Conservation (phyloP, 352 stramenopile species). For the Globisporangium sylvaticum region DNA sequence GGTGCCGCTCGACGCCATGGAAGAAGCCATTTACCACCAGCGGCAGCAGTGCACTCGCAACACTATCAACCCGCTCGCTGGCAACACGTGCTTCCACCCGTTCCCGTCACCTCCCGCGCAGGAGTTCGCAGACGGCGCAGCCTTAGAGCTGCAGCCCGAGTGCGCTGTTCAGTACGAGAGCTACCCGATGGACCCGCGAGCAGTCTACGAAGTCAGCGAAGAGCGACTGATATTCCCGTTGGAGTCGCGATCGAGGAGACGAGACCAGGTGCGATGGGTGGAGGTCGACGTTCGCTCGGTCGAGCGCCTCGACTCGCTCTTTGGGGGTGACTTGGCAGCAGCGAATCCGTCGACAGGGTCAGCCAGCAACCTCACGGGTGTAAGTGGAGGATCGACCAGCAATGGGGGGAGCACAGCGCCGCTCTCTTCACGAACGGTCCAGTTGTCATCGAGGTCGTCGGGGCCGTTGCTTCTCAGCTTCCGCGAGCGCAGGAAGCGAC, state of each 20-base stretch:
- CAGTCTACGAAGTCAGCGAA: slow-evolving; percentile 28
- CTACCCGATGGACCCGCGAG: slow-evolving; percentile 18
- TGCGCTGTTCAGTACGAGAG: slow-evolving; percentile 21
- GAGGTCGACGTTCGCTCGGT: slow-evolving; percentile 26
- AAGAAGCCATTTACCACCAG: slow-evolving; percentile 17
- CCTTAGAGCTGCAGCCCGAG: background rate
- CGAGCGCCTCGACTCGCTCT: slow-evolving; percentile 29
- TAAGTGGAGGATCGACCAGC: no score
- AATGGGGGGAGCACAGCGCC: background rate
- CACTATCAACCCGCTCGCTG: background rate
- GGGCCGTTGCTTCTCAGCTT: slow-evolving; percentile 12
- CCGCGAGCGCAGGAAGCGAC: slow-evolving; percentile 10
- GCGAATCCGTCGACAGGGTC: no score
- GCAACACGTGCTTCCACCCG: slow-evolving; percentile 29
- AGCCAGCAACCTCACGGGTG: no score
- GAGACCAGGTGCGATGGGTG: slow-evolving; percentile 30
- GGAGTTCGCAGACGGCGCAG: background rate
- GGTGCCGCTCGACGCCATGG: slow-evolving; percentile 13
- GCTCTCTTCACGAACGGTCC: slow-evolving; percentile 3
- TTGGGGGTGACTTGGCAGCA: slow-evolving; percentile 15
- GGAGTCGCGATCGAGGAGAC: slow-evolving; percentile 22
- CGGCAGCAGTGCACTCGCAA: slow-evolving; percentile 23
- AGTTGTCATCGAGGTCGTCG: background rate
- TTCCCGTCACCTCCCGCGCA: slow-evolving; percentile 17
- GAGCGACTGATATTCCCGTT: slow-evolving; percentile 33